Evolutionary conservation across 352 stramenopile genomes (phyloP).

Genomic region (Phytopythium sindhum): DNA sequence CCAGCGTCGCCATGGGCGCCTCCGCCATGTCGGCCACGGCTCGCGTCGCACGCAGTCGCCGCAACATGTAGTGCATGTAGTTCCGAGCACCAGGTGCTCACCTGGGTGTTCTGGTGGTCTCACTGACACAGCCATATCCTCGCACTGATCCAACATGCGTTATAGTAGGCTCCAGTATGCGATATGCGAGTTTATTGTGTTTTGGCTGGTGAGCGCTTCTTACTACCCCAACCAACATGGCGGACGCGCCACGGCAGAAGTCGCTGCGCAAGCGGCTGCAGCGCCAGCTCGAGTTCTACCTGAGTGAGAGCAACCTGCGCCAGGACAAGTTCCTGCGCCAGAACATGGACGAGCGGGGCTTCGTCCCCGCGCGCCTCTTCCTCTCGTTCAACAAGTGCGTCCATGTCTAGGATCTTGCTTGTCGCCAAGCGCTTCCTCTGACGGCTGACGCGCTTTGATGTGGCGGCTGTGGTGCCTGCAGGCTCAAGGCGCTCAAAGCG

Average conservation of each 20-base stretch:
- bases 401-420: background rate
- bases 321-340: constrained; percentile 82
- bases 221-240: background rate
- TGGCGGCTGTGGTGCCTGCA: no score
- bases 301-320: constrained; percentile 72
- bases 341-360: constrained; percentile 63
- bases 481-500: constrained; percentile 40
- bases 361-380: constrained; percentile 48
- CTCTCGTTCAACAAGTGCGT: constrained; percentile 68
- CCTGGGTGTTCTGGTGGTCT: no score
- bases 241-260: constrained; percentile 27
- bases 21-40: no score
- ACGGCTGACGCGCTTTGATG: background rate
- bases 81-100: no score
- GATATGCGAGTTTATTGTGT: no score
- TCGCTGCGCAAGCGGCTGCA: constrained; percentile 68
- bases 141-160: no score
- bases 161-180: no score
- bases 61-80: no score
- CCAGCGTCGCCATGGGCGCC: no score
- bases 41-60: no score
- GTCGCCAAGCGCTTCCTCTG: background rate
- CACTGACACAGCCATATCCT: no score
- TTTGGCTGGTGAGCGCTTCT: background rate
- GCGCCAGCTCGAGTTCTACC: constrained; percentile 81